Percentiles rank a stretch among this genome's conserved stretches.
Conservation (phyloP, 352 stramenopile species). For the Pythium dissimile region DNA sequence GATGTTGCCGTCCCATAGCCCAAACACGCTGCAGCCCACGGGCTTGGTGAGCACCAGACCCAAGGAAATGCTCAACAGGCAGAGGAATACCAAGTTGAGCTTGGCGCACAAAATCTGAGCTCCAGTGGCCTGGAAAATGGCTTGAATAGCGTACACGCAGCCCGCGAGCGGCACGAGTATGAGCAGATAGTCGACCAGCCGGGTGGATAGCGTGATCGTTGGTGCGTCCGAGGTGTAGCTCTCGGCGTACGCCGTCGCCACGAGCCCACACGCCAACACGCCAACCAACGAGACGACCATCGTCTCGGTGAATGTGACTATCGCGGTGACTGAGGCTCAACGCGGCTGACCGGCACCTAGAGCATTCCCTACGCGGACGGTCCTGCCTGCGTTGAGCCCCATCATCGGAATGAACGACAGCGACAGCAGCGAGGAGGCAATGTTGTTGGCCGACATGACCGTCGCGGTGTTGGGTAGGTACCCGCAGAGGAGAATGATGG, state of each 20-base stretch:
- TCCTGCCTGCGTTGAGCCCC: conserved; percentile 39
- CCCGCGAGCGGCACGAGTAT: conserved; percentile 35
- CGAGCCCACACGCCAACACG: conserved; percentile 24
- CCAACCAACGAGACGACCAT: conserved; percentile 22
- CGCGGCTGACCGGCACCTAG: conserved; percentile 40
- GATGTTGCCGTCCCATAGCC: conserved; percentile 58
- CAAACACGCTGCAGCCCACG: conserved; percentile 38
- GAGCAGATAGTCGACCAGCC: conserved; percentile 33
- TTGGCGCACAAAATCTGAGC: conserved; percentile 44
- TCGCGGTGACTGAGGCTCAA: conserved; percentile 28
- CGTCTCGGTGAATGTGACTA: conserved; percentile 7
- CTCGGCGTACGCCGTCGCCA: conserved; percentile 32
- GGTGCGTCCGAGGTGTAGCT: conserved; percentile 36
- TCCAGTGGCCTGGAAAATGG: conserved; percentile 42
- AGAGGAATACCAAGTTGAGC: conserved; percentile 49
- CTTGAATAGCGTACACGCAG: conserved; percentile 36
- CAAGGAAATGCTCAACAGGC: conserved; percentile 43
- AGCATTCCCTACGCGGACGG: conserved; percentile 52
- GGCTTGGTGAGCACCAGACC: conserved; percentile 38
- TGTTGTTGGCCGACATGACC: conserved; percentile 47
- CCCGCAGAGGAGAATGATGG: conserved; percentile 44
- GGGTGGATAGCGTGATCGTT: conserved; percentile 25
- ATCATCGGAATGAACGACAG: conserved; percentile 50
- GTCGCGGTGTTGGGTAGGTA: conserved; percentile 48
- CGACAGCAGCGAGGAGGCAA: conserved; percentile 37